These are phyloP conservation scores for Aspergillus olivimuriae DNA, from an alignment of 495 filamentous ascomycete genomes.

Conservation along the genomic window DNA sequence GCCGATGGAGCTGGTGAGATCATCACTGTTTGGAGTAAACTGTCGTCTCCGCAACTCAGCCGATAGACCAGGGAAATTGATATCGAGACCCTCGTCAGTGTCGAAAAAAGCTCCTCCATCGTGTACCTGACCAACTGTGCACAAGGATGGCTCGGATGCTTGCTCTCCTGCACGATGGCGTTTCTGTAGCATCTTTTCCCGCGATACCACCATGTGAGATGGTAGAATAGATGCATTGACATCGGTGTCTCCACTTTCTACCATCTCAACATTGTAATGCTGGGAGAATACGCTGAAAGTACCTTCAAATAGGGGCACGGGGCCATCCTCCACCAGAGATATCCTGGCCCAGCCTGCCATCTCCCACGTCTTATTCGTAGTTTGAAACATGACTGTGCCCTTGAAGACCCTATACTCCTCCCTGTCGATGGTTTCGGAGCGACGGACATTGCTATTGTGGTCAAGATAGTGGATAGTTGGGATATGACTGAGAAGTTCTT, in stretches of 20 bases:
- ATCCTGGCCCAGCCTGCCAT: conserved; percentile 78
- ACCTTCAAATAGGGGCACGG: conserved; percentile 71
- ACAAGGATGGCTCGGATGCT: not conserved
- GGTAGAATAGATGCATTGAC: conserved; percentile 33
- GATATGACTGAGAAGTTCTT: conserved; percentile 4
- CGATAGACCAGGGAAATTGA: not conserved
- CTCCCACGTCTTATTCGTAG: conserved; percentile 40
- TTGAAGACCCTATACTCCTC: conserved; percentile 1
- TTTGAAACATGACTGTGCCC: not conserved
- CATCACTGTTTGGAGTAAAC: not conserved
- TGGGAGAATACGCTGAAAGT: conserved; percentile 64
- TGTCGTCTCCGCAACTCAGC: conserved; percentile 53
- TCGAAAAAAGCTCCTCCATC: not conserved
- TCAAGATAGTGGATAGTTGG: conserved; percentile 7
- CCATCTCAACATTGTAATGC: conserved; percentile 53
- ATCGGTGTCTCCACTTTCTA: not conserved
- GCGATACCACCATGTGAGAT: conserved; percentile 47
- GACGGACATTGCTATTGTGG: not conserved
- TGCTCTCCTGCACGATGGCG: not conserved
- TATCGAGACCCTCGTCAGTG: not conserved
- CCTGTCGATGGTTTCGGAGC: not conserved
- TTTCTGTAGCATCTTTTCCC: conserved; percentile 5
- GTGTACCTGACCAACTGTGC: not conserved
- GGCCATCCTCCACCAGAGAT: conserved; percentile 61
- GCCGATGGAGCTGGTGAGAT: conserved; percentile 54